Evolutionary conservation across 768 basidiomycete species (phyloP), one percentile per base, ranked within the genome.

Genomic region (Tubosaeta brunneosetosa): DNA sequence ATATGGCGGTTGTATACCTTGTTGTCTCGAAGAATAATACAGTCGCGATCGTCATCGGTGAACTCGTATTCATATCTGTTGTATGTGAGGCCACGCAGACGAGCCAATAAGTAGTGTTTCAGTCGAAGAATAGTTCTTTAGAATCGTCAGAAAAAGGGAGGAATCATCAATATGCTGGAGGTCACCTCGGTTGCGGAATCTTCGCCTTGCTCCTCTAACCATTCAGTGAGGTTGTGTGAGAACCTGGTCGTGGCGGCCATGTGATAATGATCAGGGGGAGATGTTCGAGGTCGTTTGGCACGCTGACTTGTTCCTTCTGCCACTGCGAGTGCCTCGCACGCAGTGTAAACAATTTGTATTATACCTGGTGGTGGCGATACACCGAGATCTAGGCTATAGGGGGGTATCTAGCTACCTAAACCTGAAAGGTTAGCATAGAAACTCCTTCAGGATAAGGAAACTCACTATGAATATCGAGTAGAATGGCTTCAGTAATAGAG

Each of bases 1-100:
- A 19, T 6, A 3, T 56, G 14, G 32, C 68, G 69, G 0, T 44
- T 4, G 38, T 52, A 69, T 4, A 71, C 42, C 6, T 52, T 50
- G 48, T 70, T 57, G 43, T 61, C 40, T 1, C 37, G 8, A 8
- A 68, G 42, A 0, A 55, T 10, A 0, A 77, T 22, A 1, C 32
- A 47, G 17, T n/a, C 5, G 3, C 49, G 62, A 9, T 77, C 63
- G 1, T 50, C 45, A 1, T 60, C 43, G 0, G 64, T 51, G 46
- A 63, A 61, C 57, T 55, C 43, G 0, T 50, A 42, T 7, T 71
- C 63, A n/a, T 72, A 70, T 0, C 68, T 63, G 4, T 55, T 48
- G 27, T 56, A 56, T 6, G 6, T 9, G 0, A 55, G n/a, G 0
- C 38, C 48, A 0, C 22, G 3, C 4, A 50, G 0, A 1, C 13